phyloP scores from a whole-genome alignment of 2,329 filamentous ascomycete genomes.

The Seiridium unicorne region DNA sequence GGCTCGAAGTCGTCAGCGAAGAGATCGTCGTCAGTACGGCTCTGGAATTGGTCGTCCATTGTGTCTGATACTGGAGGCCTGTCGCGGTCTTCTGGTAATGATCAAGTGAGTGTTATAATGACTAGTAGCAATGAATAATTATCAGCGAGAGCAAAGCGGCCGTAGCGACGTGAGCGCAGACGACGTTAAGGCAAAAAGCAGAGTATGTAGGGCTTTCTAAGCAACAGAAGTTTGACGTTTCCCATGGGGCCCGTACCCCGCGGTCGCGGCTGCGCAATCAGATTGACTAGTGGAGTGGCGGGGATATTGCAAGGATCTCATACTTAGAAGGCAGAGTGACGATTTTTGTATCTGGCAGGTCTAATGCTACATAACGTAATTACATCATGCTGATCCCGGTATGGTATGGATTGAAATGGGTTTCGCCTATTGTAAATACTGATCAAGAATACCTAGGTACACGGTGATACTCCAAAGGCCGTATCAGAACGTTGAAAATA shows the following conservation, averaged over 20 bases:
- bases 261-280: background rate
- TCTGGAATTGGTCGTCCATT: conserved; percentile 62
- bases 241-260: background rate
- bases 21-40: conserved; percentile 60
- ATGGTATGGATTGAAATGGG: too few species aligned
- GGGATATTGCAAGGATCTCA: background rate
- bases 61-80: background rate
- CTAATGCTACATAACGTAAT: background rate
- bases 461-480: too few species aligned
- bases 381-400: background rate
- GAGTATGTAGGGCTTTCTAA: too few species aligned
- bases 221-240: background rate
- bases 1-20: conserved; percentile 64
- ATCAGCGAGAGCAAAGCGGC: background rate
- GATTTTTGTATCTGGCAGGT: too few species aligned
- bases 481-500: too few species aligned
- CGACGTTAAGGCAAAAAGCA: too few species aligned
- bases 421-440: too few species aligned
- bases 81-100: background rate
- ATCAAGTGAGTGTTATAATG: background rate
- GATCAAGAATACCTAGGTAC: too few species aligned
- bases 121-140: background rate
- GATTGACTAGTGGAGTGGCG: background rate
- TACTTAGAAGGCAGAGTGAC: background rate
- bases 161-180: background rate